Conservation (phyloP, 164 flowering plant species). For the Paratinospora sagittata region DNA sequence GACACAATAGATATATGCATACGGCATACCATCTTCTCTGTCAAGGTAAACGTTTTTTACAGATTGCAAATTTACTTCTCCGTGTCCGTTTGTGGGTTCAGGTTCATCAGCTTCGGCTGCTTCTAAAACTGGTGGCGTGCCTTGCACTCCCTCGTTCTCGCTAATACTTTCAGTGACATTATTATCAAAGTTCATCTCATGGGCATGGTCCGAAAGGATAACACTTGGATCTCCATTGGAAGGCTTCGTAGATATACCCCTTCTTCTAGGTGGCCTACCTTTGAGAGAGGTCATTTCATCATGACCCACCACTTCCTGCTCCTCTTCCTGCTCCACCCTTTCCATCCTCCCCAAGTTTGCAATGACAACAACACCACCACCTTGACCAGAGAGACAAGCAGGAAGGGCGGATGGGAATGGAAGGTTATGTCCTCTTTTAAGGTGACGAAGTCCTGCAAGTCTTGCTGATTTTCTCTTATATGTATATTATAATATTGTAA, state of each 20-base stretch:
- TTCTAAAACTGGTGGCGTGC: too few species aligned
- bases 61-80: not conserved
- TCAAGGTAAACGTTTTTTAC: slow-evolving; percentile 8
- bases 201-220: not conserved
- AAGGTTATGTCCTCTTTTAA: too few species aligned
- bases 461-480: too few species aligned
- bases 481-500: too few species aligned
- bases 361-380: not conserved
- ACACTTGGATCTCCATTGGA: not conserved
- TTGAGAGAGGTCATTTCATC: not conserved
- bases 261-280: not conserved
- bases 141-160: not conserved
- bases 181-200: not conserved
- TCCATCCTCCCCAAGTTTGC: not conserved
- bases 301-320: not conserved
- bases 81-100: not conserved
- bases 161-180: not conserved
- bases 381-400: too few species aligned
- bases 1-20: not conserved
- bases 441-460: too few species aligned
- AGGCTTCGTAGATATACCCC: not conserved
- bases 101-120: not conserved
- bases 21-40: not conserved
- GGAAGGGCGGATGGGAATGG: too few species aligned
- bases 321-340: not conserved